Evolutionary conservation across 2,329 filamentous ascomycete genomes (phyloP).

Genomic region (Arachnomyces sp.): DNA sequence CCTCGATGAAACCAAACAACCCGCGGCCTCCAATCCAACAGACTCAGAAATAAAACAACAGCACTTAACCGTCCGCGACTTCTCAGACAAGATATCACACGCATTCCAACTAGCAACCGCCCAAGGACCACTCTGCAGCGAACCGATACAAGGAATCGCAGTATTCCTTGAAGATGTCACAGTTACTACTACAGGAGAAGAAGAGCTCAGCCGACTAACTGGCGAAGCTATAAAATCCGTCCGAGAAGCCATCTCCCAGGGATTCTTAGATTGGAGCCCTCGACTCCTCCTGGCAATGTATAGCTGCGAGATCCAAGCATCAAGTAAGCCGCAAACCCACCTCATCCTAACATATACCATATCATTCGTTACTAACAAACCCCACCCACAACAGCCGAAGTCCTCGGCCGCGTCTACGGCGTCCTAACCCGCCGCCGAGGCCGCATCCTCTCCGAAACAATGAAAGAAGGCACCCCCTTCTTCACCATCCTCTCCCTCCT

Average conservation of each 20-base stretch:
- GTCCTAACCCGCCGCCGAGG: constrained; percentile 94
- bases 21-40: constrained; percentile 19
- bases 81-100: constrained; percentile 84
- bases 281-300: constrained; percentile 98
- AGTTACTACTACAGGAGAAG: constrained; percentile 49
- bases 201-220: constrained; percentile 68
- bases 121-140: constrained; percentile 84
- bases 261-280: constrained; percentile 91
- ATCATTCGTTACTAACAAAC: constrained; percentile 18
- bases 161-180: constrained; percentile 78
- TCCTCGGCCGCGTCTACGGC: constrained; percentile 89
- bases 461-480: constrained; percentile 93
- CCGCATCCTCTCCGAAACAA: constrained; percentile 77
- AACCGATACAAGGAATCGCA: constrained; percentile 87
- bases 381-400: constrained; percentile 56
- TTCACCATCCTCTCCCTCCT: constrained; percentile 86
- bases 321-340: constrained; percentile 49
- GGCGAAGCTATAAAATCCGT: constrained; percentile 89
- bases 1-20: constrained; percentile 27
- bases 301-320: constrained; percentile 92
- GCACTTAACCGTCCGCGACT: constrained; percentile 49
- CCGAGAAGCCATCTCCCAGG: constrained; percentile 72
- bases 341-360: constrained; percentile 6
- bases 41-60: constrained; percentile 18
- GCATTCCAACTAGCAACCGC: constrained; percentile 88